These are phyloP conservation scores for Serendipita sp. DNA, from an alignment of 768 basidiomycete genomes.

Conservation along the genomic window DNA sequence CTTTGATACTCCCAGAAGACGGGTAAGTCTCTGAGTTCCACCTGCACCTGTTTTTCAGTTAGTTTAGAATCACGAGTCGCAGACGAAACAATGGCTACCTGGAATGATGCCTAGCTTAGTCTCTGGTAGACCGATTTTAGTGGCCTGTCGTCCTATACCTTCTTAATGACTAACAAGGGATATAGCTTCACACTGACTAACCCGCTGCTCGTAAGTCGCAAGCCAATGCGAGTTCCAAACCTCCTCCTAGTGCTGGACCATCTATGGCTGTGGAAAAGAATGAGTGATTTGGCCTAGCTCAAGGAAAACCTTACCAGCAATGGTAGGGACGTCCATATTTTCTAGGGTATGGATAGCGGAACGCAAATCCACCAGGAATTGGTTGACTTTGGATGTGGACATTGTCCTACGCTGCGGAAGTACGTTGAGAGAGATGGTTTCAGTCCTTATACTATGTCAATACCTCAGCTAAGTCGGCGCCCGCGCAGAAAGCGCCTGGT, in stretches of 20 bases:
- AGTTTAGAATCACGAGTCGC: not conserved
- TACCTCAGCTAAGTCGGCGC: conserved; percentile 77
- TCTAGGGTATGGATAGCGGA: conserved; percentile 60
- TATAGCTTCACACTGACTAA: conserved; percentile 21
- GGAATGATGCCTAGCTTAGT: conserved; percentile 68
- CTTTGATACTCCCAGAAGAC: conserved; percentile 59
- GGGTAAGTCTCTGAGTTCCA: conserved; percentile 68
- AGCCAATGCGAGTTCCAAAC: conserved; percentile 70
- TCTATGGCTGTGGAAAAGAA: conserved; percentile 45
- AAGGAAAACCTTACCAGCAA: conserved; percentile 26
- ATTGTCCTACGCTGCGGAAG: conserved; percentile 29
- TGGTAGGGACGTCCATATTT: conserved; percentile 69
- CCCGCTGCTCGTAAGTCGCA: conserved; percentile 86
- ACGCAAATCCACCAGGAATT: conserved; percentile 64
- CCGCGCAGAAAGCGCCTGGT: conserved; percentile 73
- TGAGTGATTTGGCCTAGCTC: not conserved
- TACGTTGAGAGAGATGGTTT: not conserved
- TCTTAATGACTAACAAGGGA: not conserved
- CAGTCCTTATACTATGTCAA: not conserved
- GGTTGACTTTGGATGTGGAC: conserved; percentile 53
- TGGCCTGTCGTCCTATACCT: conserved; percentile 27
- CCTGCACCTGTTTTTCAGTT: conserved; percentile 37
- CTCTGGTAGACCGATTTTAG: conserved; percentile 81
- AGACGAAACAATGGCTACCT: conserved; percentile 16
- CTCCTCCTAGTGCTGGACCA: conserved; percentile 87